These are phyloP conservation scores for Colletotrichum euphorbiae DNA, from an alignment of 2,329 filamentous ascomycete species.

Conservation along the genomic window DNA sequence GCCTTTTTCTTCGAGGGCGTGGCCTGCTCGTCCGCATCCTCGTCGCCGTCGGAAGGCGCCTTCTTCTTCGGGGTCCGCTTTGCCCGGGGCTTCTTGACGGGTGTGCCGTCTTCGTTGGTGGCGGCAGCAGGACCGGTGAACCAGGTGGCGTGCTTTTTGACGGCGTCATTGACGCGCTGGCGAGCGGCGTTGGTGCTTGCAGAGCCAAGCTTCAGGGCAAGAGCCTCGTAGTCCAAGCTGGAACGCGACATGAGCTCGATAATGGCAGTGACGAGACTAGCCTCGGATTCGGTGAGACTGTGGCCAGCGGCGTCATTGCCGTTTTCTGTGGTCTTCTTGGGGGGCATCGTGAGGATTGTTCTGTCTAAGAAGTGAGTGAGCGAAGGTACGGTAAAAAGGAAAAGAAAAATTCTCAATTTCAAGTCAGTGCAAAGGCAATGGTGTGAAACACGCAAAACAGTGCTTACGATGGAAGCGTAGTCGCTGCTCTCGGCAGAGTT, in stretches of 20 bases:
- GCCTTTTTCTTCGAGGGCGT: conserved; percentile 11
- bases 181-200: conserved; percentile 25
- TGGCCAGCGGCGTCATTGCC: background rate
- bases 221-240: conserved; percentile 6
- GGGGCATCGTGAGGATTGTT: conserved; percentile 3
- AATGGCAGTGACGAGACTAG: background rate
- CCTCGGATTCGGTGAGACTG: conserved; percentile 2
- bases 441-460: no score
- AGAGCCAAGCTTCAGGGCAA: conserved; percentile 15
- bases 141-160: conserved; percentile 11
- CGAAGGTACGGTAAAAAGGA: no score
- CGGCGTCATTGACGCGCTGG: conserved; percentile 9
- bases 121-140: background rate
- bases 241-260: conserved; percentile 15
- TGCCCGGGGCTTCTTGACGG: background rate
- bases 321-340: conserved; percentile 1
- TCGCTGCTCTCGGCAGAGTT: no score
- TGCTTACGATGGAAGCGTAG: no score
- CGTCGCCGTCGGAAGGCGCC: background rate
- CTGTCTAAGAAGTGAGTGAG: no score
- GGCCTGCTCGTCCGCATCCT: background rate
- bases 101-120: background rate
- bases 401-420: no score
- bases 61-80: conserved; percentile 6
- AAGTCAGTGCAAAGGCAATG: no score